These are phyloP conservation scores for Gelatoporia subvermispora DNA, from an alignment of 768 basidiomycete species.

Conservation along the genomic window DNA sequence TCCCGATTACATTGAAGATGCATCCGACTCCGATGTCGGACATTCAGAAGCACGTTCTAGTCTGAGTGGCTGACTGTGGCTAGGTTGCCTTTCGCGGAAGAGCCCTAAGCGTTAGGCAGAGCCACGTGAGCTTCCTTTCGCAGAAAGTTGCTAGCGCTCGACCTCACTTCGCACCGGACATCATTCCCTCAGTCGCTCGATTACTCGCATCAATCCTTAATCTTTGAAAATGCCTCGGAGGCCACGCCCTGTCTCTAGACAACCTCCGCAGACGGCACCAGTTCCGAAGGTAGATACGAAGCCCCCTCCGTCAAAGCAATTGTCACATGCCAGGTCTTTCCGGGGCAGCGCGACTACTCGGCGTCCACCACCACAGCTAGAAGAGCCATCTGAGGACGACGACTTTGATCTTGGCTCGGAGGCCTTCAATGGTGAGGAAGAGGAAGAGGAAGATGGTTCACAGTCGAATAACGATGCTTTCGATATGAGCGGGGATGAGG, in stretches of 20 bases:
- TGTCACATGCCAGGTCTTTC: background rate
- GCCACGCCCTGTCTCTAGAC: conserved; percentile 31
- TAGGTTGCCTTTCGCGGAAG: too few relatives aligned
- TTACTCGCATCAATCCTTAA: too few relatives aligned
- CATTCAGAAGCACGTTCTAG: too few relatives aligned
- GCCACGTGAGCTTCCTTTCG: too few relatives aligned
- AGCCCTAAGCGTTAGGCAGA: too few relatives aligned
- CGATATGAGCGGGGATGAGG: background rate
- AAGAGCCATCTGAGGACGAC: conserved; percentile 6
- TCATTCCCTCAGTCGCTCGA: too few relatives aligned
- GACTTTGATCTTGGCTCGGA: conserved; percentile 1
- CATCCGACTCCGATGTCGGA: too few relatives aligned
- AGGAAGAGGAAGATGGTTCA: conserved; percentile 26
- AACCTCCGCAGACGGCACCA: background rate
- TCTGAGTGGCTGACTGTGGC: too few relatives aligned
- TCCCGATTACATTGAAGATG: too few relatives aligned
- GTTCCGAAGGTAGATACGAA: background rate
- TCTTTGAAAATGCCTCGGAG: conserved; percentile 31
- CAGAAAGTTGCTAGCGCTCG: too few relatives aligned
- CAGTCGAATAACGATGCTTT: conserved; percentile 7
- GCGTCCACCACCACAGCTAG: conserved; percentile 1
- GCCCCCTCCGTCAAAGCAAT: background rate
- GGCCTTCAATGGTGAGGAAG: conserved; percentile 4
- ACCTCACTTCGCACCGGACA: too few relatives aligned
- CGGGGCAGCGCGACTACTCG: background rate